These are phyloP conservation scores for Zalaria sp. DNA, from an alignment of 2,329 filamentous ascomycete species.

Conservation along the genomic window DNA sequence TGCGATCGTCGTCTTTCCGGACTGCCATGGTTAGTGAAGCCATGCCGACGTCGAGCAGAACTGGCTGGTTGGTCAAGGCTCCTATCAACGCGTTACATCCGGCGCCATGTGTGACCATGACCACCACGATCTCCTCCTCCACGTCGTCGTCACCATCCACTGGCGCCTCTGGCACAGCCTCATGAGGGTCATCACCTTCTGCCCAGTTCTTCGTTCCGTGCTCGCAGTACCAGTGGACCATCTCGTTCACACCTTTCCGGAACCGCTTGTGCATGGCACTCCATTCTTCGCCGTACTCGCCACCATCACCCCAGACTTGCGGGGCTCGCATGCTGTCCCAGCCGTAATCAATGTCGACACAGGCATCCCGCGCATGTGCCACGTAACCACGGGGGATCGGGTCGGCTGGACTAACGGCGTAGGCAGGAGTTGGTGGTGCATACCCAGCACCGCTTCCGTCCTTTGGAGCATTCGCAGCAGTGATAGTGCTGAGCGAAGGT, in stretches of 20 bases:
- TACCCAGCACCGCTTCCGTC: slow-evolving; percentile 36
- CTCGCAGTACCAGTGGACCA: slow-evolving; percentile 70
- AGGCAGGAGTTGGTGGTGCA: slow-evolving; percentile 62
- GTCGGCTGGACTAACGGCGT: slow-evolving; percentile 66
- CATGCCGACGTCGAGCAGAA: slow-evolving; percentile 78
- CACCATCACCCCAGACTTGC: slow-evolving; percentile 75
- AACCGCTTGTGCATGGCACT: slow-evolving; percentile 88
- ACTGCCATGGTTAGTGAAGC: slow-evolving; percentile 84
- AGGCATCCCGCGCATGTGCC: slow-evolving; percentile 77
- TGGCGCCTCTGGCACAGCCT: slow-evolving; percentile 13
- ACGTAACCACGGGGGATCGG: slow-evolving; percentile 82
- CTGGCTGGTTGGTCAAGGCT: slow-evolving; percentile 79
- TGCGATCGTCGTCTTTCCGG: slow-evolving; percentile 32
- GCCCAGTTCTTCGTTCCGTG: slow-evolving; percentile 24
- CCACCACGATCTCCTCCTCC: slow-evolving; percentile 60
- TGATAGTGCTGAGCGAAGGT: slow-evolving; percentile 3
- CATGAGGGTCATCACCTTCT: slow-evolving; percentile 17
- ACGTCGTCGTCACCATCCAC: slow-evolving; percentile 27
- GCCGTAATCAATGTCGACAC: slow-evolving; percentile 75
- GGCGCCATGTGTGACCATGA: slow-evolving; percentile 87
- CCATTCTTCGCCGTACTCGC: slow-evolving; percentile 87
- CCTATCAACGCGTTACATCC: slow-evolving; percentile 93
- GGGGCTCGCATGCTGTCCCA: slow-evolving; percentile 84
- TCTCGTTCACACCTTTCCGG: slow-evolving; percentile 58
- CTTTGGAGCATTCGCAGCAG: slow-evolving; percentile 14